phyloP scores from a whole-genome alignment of 768 basidiomycete species.

The Rhodotorula babjevae region DNA sequence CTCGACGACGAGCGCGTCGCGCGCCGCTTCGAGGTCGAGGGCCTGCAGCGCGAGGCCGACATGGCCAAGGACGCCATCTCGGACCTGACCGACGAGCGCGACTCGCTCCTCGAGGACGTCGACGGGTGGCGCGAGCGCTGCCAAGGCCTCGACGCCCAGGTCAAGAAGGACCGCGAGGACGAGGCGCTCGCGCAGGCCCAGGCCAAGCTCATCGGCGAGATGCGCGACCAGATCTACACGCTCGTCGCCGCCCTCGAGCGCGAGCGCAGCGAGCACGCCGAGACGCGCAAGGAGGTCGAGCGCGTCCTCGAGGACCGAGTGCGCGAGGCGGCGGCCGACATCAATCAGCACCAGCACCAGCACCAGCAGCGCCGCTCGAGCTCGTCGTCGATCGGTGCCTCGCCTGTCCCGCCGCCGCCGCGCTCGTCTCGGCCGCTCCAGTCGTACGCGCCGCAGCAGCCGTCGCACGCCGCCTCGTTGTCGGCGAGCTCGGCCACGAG shows the following conservation, averaged over 20 bases:
- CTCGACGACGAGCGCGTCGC: conserved; percentile 27
- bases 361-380: not conserved
- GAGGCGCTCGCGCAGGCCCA: conserved; percentile 41
- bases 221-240: conserved; percentile 49
- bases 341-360: not conserved
- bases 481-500: not conserved
- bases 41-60: conserved; percentile 77
- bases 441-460: not conserved
- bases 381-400: not conserved
- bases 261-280: conserved; percentile 45
- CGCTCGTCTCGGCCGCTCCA: not conserved
- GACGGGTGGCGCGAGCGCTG: conserved; percentile 80
- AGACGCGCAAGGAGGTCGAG: conserved; percentile 40
- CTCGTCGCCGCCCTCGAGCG: conserved; percentile 49
- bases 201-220: conserved; percentile 46
- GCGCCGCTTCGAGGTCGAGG: conserved; percentile 52
- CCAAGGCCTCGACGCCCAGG: conserved; percentile 66
- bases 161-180: conserved; percentile 56
- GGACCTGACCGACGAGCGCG: conserved; percentile 55
- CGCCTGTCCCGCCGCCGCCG: not conserved
- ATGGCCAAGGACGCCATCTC: conserved; percentile 49
- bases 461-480: not conserved
- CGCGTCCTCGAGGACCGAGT: conserved; percentile 27
- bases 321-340: conserved; percentile 16
- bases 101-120: conserved; percentile 80